Evolutionary conservation across 1,139 yeast genomes (phyloP), one percentile per base, ranked within the genome.

Genomic region (Suhomyces chickasaworum): DNA sequence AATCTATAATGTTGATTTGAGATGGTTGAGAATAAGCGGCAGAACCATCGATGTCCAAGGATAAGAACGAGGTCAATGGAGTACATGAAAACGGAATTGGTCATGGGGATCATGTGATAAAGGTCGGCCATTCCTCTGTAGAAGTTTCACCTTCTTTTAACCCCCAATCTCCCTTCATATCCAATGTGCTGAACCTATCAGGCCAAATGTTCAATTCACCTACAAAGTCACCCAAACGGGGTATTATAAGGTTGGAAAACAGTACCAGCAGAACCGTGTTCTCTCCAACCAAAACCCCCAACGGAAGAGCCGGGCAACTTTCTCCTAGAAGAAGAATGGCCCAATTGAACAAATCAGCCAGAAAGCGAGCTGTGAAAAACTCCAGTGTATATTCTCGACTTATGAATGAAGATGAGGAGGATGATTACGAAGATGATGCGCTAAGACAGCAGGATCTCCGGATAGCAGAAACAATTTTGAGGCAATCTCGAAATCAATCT

Each of bases 271-370:
- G 41, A n/a, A 41, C 50, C 5, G 45, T 43, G 12, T 58, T 69
- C 7, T 63, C 69, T 7, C 67, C 75, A 2, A 58, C 58, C 0
- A 63, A 55, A 41, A 68, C 75, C 0, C 77, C 77, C 4, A 70
- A 59, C 52, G 81, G 81, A 1, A 57, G 81, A 42, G 73, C 78
- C 1, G 81, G 82, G 0, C 61, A 71, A 22, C 63, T 52, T 9
- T 77, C 82, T 3, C 83, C 83, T 0, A 49, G 59, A 46, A 77
- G 69, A 49, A 55, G 83, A 53, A 50, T 71, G 44, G 57, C 57
- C 0, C 81, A 77, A 20, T 54, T 78, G 44, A 80, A 81, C 50
- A 60, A 59, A 40, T 71, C 82, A 5, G 87, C 87, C 0, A 62
- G 79, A 20, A 75, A 74, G 51, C 61, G 78, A 51, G 83, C 87